Base-by-base conservation (phyloP, 2,329 filamentous ascomycete genomes). In the Arthrobotrys musiformis region DNA sequence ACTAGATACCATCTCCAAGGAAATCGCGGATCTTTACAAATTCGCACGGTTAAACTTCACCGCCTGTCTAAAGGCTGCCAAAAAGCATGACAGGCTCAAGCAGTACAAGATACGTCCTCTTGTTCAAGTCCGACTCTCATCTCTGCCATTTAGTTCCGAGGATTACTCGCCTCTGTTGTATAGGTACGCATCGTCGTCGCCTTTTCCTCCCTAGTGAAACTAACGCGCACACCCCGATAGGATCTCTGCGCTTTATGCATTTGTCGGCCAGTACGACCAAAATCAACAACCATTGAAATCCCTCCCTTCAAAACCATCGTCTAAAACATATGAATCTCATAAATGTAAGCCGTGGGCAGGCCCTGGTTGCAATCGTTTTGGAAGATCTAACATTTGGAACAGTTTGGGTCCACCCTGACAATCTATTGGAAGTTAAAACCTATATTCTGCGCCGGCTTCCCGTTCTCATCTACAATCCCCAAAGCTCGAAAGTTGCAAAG, bases 1-100 rank as follows among this genome's bases (percentile, higher is more conserved):
- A 85, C 88, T 98, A 69, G 94, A 98, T 83, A 85, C 85, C 66
- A 95, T 98, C 84, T 95, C 92, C 35, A 92, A 93, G 83, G 93
- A 97, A 84, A 90, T 96, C 82, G 94, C 91, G 83, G 92, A 97
- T 86, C 88, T 99, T 80, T 95, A 97, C 85, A 95, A 93, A 84
- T 99, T 95, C 85, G 95, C 93, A 84, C 92, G 91, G 79, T 91
- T 97, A 85, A 99, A 99, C 85, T 99, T 97, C 84, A 97, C 95
- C 4, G 95, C 93, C 56, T 97, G 98, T 84, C 88, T 97, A 82
- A 99, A 99, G 87, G 97, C 97, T 56, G 93, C 93, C 70, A 99
- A 99, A 89, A 99, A 99, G 86, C 95, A 99, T 85, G 95, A 99
- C 84, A 92, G 95, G 7, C 50, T 78, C 80, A 96, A 94, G 85